phyloP scores from a whole-genome alignment of 306 rosid genomes.

The Vigna nakashimae region DNA sequence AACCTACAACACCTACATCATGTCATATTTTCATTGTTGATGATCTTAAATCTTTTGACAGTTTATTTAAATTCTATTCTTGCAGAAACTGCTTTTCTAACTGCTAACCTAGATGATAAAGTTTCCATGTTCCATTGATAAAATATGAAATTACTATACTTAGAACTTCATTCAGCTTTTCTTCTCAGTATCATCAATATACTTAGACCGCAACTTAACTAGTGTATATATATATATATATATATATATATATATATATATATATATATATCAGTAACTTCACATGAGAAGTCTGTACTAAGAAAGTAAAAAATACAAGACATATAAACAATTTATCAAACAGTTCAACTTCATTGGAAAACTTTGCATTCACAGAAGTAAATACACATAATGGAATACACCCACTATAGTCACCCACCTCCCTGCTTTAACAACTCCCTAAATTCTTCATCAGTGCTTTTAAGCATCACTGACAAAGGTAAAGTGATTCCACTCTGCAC shows the following conservation, averaged over 20 bases:
- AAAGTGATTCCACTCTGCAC: conserved; percentile 57
- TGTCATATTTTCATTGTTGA: conserved; percentile 42
- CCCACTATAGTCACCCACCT: conserved; percentile 32
- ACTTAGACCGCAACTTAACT: not conserved
- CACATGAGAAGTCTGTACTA: not conserved
- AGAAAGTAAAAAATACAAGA: conserved; percentile 10
- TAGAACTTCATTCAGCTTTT: conserved; percentile 18
- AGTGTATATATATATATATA: not conserved
- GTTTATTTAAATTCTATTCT: not conserved
- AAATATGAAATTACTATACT: not conserved
- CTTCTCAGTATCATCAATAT: conserved; percentile 30
- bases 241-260: not conserved
- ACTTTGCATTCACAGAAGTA: conserved; percentile 27
- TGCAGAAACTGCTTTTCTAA: conserved; percentile 5
- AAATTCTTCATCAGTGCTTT: conserved; percentile 81
- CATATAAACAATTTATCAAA: conserved; percentile 37
- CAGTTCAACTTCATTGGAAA: not conserved
- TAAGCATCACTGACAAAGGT: conserved; percentile 79
- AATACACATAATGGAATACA: conserved; percentile 25
- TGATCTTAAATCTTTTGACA: not conserved
- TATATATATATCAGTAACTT: not conserved
- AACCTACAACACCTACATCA: conserved; percentile 47
- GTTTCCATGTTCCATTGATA: conserved; percentile 13
- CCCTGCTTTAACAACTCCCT: conserved; percentile 49
- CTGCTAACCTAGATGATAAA: conserved; percentile 10